Conservation (phyloP, 129 eudicot species). For the Flaveria bidentis region DNA sequence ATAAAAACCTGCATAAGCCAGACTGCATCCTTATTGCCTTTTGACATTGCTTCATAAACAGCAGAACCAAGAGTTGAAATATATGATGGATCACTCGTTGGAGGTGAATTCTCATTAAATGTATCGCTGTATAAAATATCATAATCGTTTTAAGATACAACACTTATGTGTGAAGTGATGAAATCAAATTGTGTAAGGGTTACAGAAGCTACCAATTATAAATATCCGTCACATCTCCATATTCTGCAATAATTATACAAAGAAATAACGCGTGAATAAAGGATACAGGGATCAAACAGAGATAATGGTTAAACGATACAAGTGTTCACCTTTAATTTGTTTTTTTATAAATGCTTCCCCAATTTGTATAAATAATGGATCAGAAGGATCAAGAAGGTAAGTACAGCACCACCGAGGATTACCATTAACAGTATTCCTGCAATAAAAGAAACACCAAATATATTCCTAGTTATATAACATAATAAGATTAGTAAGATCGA, state of each 20-base stretch:
- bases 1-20: slow-evolving; percentile 95
- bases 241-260: slow-evolving; percentile 55
- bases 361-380: slow-evolving; percentile 77
- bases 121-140: slow-evolving; percentile 64
- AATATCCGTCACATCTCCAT: slow-evolving; percentile 92
- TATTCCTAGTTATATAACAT: not conserved
- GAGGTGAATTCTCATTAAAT: slow-evolving; percentile 91
- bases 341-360: slow-evolving; percentile 81
- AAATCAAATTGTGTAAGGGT: not conserved
- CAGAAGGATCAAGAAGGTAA: slow-evolving; percentile 92
- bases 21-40: slow-evolving; percentile 83
- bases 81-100: slow-evolving; percentile 84
- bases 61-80: slow-evolving; percentile 96
- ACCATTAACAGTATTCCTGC: slow-evolving; percentile 83
- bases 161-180: not conserved
- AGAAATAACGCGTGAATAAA: not conserved
- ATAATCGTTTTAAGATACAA: slow-evolving; percentile 18
- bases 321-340: slow-evolving; percentile 63
- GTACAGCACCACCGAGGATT: slow-evolving; percentile 97
- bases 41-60: slow-evolving; percentile 84
- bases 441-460: not conserved
- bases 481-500: not conserved
- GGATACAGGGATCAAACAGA: not conserved
- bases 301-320: slow-evolving; percentile 12
- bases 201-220: slow-evolving; percentile 76